A percentile compares a stretch with the other conserved stretches of the same genome.
Conservation (phyloP, 140 eudicot genomes). For the Flaveria floridana region DNA sequence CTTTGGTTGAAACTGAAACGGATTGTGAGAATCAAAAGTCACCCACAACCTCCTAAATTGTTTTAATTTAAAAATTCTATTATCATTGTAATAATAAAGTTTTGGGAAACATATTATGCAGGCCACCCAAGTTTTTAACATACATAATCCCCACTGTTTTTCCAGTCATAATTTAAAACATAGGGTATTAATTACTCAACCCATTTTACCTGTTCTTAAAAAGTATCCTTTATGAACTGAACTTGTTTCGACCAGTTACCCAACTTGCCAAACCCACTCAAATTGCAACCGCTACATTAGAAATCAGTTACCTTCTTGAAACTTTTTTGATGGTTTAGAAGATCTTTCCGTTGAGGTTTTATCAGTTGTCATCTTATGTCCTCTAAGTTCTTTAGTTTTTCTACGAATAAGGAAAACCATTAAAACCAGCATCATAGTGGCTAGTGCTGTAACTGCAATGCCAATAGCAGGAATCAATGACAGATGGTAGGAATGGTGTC, state of each 20-base stretch:
- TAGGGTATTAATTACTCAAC: not conserved
- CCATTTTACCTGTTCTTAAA: not conserved
- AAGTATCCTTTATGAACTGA: conserved; percentile 1
- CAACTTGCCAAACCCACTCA: not conserved
- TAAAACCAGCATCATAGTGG: conserved; percentile 53
- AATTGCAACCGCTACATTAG: not conserved
- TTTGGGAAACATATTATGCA: not conserved
- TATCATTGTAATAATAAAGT: not conserved
- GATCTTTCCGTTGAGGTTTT: conserved; percentile 44
- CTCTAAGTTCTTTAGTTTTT: conserved; percentile 65
- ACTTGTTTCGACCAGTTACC: not conserved
- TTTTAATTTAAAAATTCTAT: not conserved
- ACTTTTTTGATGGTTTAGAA: conserved; percentile 52
- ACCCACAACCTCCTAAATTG: not conserved
- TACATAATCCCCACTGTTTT: not conserved
- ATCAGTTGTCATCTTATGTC: conserved; percentile 33
- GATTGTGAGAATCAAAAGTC: not conserved
- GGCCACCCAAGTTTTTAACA: not conserved
- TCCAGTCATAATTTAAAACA: not conserved
- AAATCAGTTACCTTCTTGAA: conserved; percentile 57
- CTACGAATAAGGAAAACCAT: conserved; percentile 66
- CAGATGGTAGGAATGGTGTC: conserved; percentile 64
- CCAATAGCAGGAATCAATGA: conserved; percentile 60
- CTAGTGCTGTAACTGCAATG: conserved; percentile 63
- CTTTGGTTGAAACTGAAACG: not conserved